Base-by-base conservation (phyloP, 148 eudicot species). In the Rhododendron henanense region DNA sequence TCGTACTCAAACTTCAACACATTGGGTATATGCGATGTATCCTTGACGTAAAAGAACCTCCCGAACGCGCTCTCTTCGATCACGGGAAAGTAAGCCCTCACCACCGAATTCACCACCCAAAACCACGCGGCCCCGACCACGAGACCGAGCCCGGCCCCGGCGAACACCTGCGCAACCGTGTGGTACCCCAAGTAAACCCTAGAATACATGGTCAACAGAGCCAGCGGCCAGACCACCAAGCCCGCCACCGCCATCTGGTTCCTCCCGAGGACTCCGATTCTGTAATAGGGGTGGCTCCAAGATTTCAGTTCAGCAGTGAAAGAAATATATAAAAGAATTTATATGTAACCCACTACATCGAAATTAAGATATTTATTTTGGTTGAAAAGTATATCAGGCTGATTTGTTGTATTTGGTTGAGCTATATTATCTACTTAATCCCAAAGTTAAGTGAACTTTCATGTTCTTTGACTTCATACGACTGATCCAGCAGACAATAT, bases 151-250 rank as follows among this genome's bases (percentile, higher is more conserved):
- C 84, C 82, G 0, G 98, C 97, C 44, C 99, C 99, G 1, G 99
- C 99, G 41, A 89, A 92, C 50, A 96, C 99, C 91, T 96, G 99
- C 7, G 87, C 93, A 71, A 95, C 88, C 13, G 93, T 82, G 55
- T 96, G 99, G 88, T 96, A 96, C 84, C 99, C 99, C 85, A 96
- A 85, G 88, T 96, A 96, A 91, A 95, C 99, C 90, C 99, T 89
- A 9, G 97, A 94, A 61, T 88, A 87, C 97, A 94, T 90, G 2
- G 99, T 96, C 44, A 95, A 83, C 16, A 92, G 25, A 6, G 99
- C 99, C 89, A 93, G 35, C 13, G 88, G 90, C 99, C 99, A 96
- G 79, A 91, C 87, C 18, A 91, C 3, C 10, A 85, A 5, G 35
- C 84, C 89, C 21, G 89, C 90, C n/a, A 92, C 21, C 88, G 85